Conservation (phyloP, 371 early-diverging fungal genomes). For the Lichtheimia ornata region DNA sequence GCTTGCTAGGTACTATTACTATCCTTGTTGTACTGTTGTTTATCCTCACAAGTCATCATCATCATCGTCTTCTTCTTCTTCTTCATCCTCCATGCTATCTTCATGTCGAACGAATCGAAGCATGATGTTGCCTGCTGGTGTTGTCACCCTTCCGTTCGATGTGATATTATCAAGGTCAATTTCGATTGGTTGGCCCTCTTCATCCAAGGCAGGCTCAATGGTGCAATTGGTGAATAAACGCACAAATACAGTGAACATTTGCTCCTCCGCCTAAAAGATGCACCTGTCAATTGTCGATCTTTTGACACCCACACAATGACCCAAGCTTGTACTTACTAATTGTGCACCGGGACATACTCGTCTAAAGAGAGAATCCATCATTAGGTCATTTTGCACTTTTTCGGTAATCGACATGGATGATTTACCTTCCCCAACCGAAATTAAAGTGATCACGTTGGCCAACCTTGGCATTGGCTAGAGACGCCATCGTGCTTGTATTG, state of each 20-base stretch:
- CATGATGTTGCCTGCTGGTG: neutral
- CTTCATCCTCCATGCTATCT: neutral
- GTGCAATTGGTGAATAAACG: constrained; percentile 16
- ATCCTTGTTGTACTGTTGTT: neutral
- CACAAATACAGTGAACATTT: constrained; percentile 9
- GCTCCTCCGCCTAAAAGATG: constrained; percentile 9
- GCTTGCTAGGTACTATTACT: too few species aligned
- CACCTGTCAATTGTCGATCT: neutral
- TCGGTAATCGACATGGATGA: neutral
- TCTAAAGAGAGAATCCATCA: constrained; percentile 3
- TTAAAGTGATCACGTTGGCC: constrained; percentile 19
- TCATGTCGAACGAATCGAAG: constrained; percentile 10
- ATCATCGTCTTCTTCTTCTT: neutral
- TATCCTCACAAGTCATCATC: constrained; percentile 5
- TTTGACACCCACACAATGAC: neutral
- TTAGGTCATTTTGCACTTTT: neutral
- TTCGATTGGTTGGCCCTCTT: neutral
- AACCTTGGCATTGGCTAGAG: constrained; percentile 11
- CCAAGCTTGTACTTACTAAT: constrained; percentile 2
- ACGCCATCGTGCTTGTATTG: constrained; percentile 10
- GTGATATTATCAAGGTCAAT: constrained; percentile 5
- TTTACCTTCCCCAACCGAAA: constrained; percentile 24
- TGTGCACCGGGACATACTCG: constrained; percentile 15
- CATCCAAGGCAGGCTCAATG: constrained; percentile 12
- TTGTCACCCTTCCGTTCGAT: constrained; percentile 5